Base-by-base conservation (phyloP, 2,329 filamentous ascomycete species). In the Fusarium domesticum region DNA sequence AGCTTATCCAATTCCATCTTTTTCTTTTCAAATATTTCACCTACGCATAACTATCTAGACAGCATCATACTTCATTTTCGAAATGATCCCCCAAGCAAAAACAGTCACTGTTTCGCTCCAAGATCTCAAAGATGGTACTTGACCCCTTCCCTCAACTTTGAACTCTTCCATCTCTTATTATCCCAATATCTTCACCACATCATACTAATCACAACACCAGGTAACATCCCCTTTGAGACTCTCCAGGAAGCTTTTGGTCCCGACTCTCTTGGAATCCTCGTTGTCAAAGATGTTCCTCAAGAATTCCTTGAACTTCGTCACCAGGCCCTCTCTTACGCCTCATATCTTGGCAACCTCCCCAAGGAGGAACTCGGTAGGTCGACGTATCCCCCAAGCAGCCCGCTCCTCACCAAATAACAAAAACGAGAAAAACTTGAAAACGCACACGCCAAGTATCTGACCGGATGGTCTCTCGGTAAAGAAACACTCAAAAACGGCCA, bases 171-270 rank as follows among this genome's bases (percentile, higher is more conserved):
- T 28, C 10, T 28, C 23, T 5, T 12, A 31, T 15, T 25, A 16
- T 25, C 15, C 42, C 28, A 36, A 35, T 39, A 37, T 39, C 39
- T 16, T 39, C 40, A 36, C 41, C 45, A 45, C 43, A 40, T 19
- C 18, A 16, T 48, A 19, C 34, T 56, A 46, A 57, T 31, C 51
- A 23, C 32, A 54, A 20, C 5, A 37, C 33, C 52, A 88, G 85
- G 81, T 16, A 78, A 76, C 45, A 75, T 92, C 35, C 75, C 85
- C 1, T 85, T 89, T 40, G 76, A 80, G 43, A 78, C 79, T 0
- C 75, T 93, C 10, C 80, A 87, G 58, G 69, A 85, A 56, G 93
- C 93, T 0, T 97, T 98, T 64, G 93, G 93, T 0, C 89, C 91
- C 2, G 82, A 87, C 18, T 96, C 90, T 2, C 74, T 97, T 11